Base-by-base conservation (phyloP, 768 basidiomycete species). In the Suillus paluster region DNA sequence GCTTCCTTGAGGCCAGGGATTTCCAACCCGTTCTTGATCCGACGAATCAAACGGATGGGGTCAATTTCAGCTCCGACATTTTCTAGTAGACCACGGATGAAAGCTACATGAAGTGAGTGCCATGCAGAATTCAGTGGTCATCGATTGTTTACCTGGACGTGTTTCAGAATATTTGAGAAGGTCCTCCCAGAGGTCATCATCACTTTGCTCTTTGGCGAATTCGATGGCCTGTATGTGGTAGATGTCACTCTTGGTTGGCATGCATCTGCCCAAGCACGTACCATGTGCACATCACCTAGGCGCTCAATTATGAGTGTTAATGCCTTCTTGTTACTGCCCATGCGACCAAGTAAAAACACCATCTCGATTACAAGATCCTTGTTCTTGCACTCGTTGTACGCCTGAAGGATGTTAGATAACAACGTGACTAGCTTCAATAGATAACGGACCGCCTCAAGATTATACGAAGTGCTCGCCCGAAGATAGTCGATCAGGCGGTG, bases 171-270 rank as follows among this genome's bases (percentile, higher is more conserved):
- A 99, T 63, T 83, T 88, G 30, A 99, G 78, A 10, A 99, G 82
- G 71, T 99, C 97, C 68, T 99, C 97, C 97, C 97, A 99, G 0
- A 99, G 85, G 72, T 99, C 97, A 63, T 95, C 90, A 65, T 99
- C 97, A 57, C 89, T 90, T 73, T 98, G 97, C 73, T 98, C 95
- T 70, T 96, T 97, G 3, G 96, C 97, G 65, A 99, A 99, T 62
- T 98, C 97, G 69, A 99, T 99, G 4, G 97, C 95, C 94, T 95
- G 48, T 1, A 41, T 38, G 23, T 38, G 10, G 34, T 21, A 15
- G 2, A 38, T 10, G 53, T 70, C 21, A 66, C 52, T 50, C 49
- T 12, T 34, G 1, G 46, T 7, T 14, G 19, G 42, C n/a, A 15
- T 21, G n/a, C 8, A 59, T 12, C 5, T 9, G 12, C 27, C 1